Conservation (phyloP, 1,284 basidiomycete species). For the Puccinia triticina region DNA sequence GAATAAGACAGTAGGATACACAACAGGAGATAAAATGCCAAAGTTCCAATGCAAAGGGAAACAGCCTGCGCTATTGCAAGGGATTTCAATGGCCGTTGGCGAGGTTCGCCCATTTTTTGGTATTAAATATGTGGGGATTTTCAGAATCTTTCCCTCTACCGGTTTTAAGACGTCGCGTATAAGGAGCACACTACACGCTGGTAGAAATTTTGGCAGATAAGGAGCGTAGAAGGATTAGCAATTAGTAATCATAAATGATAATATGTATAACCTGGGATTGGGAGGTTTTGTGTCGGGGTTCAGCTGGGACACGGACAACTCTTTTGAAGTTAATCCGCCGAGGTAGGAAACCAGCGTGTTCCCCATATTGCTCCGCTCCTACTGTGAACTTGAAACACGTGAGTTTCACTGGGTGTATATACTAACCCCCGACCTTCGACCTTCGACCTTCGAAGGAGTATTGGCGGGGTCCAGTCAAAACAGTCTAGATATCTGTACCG, state of each 20-base stretch:
- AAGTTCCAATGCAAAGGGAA: slow-evolving; percentile 22
- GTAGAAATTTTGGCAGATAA: background rate
- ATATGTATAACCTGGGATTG: background rate
- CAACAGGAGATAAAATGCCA: slow-evolving; percentile 22
- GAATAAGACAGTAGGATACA: slow-evolving; percentile 38
- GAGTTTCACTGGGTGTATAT: background rate
- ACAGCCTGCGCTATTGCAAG: slow-evolving; percentile 11
- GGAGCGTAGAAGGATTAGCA: background rate
- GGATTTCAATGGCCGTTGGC: background rate
- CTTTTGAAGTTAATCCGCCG: background rate
- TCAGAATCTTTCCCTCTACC: background rate
- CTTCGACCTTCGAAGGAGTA: slow-evolving; percentile 7
- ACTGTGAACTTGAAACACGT: background rate
- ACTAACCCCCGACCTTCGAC: background rate
- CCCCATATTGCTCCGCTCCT: background rate
- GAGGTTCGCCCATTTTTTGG: background rate
- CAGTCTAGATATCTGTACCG: background rate
- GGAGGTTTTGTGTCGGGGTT: background rate
- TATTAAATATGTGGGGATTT: background rate
- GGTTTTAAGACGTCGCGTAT: background rate
- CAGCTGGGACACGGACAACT: background rate
- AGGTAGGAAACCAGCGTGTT: background rate
- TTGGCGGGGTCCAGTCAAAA: background rate
- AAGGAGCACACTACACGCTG: background rate
- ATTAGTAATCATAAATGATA: background rate